phyloP scores from a whole-genome alignment of 108 stramenopile genomes.

The Pseudonitzschia multistriata region DNA sequence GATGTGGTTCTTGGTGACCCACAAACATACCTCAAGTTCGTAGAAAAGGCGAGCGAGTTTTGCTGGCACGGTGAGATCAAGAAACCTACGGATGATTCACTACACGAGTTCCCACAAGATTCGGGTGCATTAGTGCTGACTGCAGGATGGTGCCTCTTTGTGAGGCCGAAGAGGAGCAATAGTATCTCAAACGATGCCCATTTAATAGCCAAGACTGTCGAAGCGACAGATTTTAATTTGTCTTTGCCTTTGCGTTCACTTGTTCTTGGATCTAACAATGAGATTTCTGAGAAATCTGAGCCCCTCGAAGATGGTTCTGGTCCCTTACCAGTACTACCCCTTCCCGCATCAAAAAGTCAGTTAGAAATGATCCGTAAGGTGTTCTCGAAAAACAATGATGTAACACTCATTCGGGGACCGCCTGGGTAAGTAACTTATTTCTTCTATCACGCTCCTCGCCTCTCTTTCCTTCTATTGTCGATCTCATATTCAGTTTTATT shows the following conservation, averaged over 20 bases:
- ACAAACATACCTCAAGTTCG: not conserved
- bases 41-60: not conserved
- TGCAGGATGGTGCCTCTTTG: not conserved
- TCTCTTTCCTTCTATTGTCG: not conserved
- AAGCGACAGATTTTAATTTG: not conserved
- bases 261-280: not conserved
- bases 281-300: not conserved
- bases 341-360: not conserved
- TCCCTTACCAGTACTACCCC: not conserved
- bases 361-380: not conserved
- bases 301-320: not conserved
- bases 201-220: not conserved
- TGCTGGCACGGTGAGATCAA: not conserved
- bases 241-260: not conserved
- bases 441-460: too few relatives aligned
- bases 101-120: not conserved
- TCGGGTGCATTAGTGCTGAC: not conserved
- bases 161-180: not conserved
- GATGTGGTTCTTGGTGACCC: not conserved
- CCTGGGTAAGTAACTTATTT: not conserved
- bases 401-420: not conserved
- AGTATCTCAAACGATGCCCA: not conserved
- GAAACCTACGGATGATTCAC: not conserved
- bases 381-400: not conserved
- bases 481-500: not conserved